phyloP scores from a whole-genome alignment of 768 basidiomycete species.

The Panellus pusillus region DNA sequence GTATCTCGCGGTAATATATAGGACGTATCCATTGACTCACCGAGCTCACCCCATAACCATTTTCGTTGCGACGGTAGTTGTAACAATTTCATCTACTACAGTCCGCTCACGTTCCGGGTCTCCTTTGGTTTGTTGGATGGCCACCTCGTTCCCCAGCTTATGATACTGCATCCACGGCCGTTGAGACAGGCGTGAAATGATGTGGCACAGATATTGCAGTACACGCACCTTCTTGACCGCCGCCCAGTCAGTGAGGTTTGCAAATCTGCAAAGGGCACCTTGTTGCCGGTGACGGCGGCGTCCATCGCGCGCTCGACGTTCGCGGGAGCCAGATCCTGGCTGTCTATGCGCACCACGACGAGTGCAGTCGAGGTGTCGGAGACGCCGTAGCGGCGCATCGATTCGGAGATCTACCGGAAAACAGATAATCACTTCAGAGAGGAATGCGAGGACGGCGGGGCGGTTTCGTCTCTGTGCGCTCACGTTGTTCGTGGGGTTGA shows the following conservation, averaged over 20 bases:
- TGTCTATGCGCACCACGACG: conserved; percentile 68
- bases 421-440: too few relatives aligned
- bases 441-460: too few relatives aligned
- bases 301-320: conserved; percentile 57
- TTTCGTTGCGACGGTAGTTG: conserved; percentile 83
- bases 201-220: too few relatives aligned
- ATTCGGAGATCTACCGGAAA: conserved; percentile 74
- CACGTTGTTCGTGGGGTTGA: conserved; percentile 89
- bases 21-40: too few relatives aligned
- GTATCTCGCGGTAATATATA: neutral
- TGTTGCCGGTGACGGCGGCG: conserved; percentile 56
- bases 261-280: conserved; percentile 48
- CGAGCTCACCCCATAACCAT: conserved; percentile 43
- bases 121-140: conserved; percentile 34
- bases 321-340: conserved; percentile 31
- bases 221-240: conserved; percentile 72
- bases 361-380: conserved; percentile 64
- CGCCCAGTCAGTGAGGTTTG: conserved; percentile 65
- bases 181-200: neutral
- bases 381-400: conserved; percentile 82
- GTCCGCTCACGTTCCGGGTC: conserved; percentile 36
- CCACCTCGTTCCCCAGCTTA: conserved; percentile 62
- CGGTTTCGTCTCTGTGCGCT: neutral
- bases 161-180: conserved; percentile 49
- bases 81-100: conserved; percentile 64